Evolutionary conservation across 768 basidiomycete genomes (phyloP).

Genomic region (Psilocybe sp.): DNA sequence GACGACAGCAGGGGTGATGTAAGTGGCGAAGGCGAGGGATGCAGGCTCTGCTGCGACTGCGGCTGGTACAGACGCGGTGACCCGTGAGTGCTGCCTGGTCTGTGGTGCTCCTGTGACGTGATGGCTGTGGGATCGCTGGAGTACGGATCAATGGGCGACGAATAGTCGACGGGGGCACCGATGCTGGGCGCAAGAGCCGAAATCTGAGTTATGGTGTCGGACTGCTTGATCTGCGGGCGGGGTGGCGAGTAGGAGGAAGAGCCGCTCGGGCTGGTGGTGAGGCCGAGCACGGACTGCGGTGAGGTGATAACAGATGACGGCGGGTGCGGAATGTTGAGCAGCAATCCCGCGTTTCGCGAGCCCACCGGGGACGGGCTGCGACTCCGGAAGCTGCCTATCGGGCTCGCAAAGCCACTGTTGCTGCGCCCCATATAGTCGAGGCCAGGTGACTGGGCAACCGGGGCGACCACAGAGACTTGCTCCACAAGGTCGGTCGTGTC

Average conservation of each 20-base stretch:
- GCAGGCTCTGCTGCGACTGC: neutral
- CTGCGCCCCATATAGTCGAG: constrained; percentile 14
- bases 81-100: constrained; percentile 10
- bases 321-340: constrained; percentile 44
- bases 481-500: constrained; percentile 42
- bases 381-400: constrained; percentile 66
- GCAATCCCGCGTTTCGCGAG: constrained; percentile 34
- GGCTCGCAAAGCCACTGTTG: constrained; percentile 61
- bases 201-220: constrained; percentile 5
- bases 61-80: neutral
- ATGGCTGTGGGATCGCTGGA: constrained; percentile 19
- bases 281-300: too few species aligned
- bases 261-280: neutral
- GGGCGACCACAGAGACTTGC: constrained; percentile 62
- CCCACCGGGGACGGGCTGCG: constrained; percentile 63
- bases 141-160: constrained; percentile 47
- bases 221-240: constrained; percentile 1
- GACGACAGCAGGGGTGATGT: constrained; percentile 8
- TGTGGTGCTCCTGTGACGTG: too few species aligned
- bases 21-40: constrained; percentile 1
- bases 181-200: neutral
- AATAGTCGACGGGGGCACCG: constrained; percentile 18
- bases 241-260: constrained; percentile 2
- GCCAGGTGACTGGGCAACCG: constrained; percentile 26
- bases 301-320: constrained; percentile 4